A percentile compares a stretch with the other conserved stretches of the same genome.
Conservation (phyloP, 495 filamentous ascomycete genomes). For the Clavariopsis aquatica region DNA sequence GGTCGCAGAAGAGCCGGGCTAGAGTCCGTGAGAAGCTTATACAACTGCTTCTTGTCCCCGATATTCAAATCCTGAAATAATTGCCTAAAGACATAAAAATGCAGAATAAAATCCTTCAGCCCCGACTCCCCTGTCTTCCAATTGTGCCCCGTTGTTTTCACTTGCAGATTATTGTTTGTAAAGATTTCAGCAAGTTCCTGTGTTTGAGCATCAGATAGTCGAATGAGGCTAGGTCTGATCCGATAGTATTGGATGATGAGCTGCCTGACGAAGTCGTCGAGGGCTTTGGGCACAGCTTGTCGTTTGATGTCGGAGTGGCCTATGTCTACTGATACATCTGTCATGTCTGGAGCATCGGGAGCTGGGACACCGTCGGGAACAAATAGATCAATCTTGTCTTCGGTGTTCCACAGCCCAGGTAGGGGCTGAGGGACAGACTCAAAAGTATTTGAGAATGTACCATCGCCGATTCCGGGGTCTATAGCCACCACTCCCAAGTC, state of each 20-base stretch:
- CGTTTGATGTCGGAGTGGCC: not conserved
- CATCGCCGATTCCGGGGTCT: slow-evolving; percentile 19
- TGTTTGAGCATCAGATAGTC: not conserved
- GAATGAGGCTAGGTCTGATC: not conserved
- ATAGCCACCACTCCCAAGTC: not conserved
- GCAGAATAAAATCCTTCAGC: not conserved
- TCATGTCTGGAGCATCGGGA: not conserved
- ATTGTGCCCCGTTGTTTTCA: not conserved
- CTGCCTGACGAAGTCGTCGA: not conserved
- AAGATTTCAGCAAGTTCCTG: not conserved
- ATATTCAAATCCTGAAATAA: not conserved
- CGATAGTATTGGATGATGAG: not conserved
- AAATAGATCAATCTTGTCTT: not conserved
- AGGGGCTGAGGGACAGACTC: not conserved
- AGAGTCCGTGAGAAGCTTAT: not conserved
- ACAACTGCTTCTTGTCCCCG: not conserved
- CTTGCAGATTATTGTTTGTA: not conserved
- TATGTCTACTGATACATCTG: not conserved
- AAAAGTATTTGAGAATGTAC: not conserved
- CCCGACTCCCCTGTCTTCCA: not conserved
- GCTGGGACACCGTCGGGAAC: not conserved
- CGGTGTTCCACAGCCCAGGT: not conserved
- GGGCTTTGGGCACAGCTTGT: not conserved
- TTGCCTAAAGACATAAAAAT: not conserved
- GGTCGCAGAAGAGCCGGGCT: not conserved